phyloP scores from a whole-genome alignment of 2,329 filamentous ascomycete genomes.

The Penicillium sp. region DNA sequence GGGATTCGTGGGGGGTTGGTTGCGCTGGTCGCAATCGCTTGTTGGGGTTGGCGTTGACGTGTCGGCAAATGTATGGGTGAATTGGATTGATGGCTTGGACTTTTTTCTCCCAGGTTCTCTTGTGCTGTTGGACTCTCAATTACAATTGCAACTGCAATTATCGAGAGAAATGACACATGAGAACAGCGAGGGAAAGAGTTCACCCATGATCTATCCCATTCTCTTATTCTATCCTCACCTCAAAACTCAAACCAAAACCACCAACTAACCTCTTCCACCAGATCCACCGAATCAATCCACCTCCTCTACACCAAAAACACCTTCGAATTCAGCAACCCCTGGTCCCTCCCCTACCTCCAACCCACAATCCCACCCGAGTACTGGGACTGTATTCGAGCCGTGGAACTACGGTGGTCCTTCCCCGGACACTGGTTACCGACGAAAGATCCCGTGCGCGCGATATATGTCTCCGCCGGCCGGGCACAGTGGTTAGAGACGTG shows the following conservation, averaged over 20 bases:
- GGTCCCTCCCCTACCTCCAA: conserved; percentile 47
- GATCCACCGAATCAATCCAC: conserved; percentile 45
- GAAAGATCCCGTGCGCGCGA: conserved; percentile 47
- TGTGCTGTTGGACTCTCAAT: not conserved
- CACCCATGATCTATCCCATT: not conserved
- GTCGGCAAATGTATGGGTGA: conserved; percentile 44
- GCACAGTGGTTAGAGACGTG: conserved; percentile 48
- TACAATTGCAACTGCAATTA: not conserved
- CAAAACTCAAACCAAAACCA: no score
- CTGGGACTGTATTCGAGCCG: conserved; percentile 40
- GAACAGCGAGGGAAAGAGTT: not conserved
- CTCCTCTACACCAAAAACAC: conserved; percentile 44
- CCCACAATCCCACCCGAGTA: conserved; percentile 40
- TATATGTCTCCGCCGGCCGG: conserved; percentile 47
- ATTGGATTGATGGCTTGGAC: not conserved
- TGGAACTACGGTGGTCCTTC: conserved; percentile 49
- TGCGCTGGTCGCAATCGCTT: conserved; percentile 21
- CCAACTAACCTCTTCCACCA: conserved; percentile 18
- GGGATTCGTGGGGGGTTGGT: conserved; percentile 6
- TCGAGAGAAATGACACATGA: not conserved
- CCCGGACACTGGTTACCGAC: conserved; percentile 49
- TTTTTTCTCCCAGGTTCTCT: not conserved
- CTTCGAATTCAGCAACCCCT: conserved; percentile 50
- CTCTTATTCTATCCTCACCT: not conserved
- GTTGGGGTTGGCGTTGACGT: conserved; percentile 40